Conservation (phyloP, 495 filamentous ascomycete species). For the Corynascus novoguineensis region DNA sequence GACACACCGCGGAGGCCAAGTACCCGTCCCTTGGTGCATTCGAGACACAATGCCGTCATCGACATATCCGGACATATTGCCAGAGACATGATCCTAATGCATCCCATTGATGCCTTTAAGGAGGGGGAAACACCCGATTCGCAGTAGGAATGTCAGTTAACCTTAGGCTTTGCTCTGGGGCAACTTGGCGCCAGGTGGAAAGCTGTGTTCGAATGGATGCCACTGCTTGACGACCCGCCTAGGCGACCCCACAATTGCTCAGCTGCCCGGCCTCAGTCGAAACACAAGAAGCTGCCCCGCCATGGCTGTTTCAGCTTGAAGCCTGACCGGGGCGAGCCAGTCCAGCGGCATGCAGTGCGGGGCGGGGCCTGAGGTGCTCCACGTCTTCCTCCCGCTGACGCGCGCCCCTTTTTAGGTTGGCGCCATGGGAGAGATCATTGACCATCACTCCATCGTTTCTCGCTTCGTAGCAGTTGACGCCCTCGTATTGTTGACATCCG, state of each 20-base stretch:
- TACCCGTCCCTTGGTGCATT: too few species aligned
- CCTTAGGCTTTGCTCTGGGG: too few species aligned
- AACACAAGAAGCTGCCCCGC: conserved; percentile 3
- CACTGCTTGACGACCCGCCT: too few species aligned
- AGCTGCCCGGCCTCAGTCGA: neutral
- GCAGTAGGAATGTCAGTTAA: too few species aligned
- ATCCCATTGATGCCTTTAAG: neutral
- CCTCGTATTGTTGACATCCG: neutral
- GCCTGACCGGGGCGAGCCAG: neutral
- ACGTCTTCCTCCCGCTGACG: too few species aligned
- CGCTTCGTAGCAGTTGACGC: neutral
- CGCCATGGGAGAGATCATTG: too few species aligned
- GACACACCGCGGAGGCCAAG: too few species aligned
- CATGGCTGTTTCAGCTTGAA: conserved; percentile 6
- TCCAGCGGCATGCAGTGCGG: too few species aligned
- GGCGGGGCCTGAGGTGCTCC: conserved; percentile 4
- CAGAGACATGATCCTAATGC: neutral
- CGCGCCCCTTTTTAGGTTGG: too few species aligned
- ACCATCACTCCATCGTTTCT: neutral
- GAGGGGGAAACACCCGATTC: neutral
- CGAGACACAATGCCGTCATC: neutral
- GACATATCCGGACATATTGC: neutral
- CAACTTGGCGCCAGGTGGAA: too few species aligned
- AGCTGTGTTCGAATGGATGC: too few species aligned
- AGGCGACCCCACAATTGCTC: neutral